Conservation (phyloP, 768 basidiomycete species). For the Cyclocybe aegerita region DNA sequence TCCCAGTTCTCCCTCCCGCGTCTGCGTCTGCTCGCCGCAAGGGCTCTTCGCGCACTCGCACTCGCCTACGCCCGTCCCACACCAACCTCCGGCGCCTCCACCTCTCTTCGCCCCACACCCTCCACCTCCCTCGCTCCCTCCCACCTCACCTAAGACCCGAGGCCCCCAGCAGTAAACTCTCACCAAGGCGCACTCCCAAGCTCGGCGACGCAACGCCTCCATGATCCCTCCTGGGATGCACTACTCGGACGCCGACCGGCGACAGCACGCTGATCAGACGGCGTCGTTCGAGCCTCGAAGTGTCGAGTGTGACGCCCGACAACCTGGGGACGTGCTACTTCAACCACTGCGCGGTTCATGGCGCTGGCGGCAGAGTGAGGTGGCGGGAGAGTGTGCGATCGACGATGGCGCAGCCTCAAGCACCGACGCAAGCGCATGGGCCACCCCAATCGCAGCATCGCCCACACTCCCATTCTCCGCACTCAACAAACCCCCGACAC, state of each 20-base stretch:
- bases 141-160: no score
- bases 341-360: constrained; percentile 49
- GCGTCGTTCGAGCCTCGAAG: constrained; percentile 68
- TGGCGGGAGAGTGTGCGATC: constrained; percentile 1
- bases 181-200: neutral
- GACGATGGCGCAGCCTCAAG: neutral
- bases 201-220: neutral
- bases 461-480: no score
- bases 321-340: constrained; percentile 61
- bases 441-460: no score
- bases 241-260: constrained; percentile 51
- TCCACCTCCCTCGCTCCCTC: no score
- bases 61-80: no score
- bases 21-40: no score
- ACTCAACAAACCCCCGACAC: no score
- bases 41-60: no score
- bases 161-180: no score
- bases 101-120: no score
- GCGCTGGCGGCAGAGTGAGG: constrained; percentile 45
- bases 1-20: no score
- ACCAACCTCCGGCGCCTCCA: no score
- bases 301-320: constrained; percentile 62
- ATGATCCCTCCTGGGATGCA: constrained; percentile 59
- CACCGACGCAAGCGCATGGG: neutral
- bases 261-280: constrained; percentile 50